phyloP scores from a whole-genome alignment of 176 grass and related monocot species.

The Eragrostis curvula region DNA sequence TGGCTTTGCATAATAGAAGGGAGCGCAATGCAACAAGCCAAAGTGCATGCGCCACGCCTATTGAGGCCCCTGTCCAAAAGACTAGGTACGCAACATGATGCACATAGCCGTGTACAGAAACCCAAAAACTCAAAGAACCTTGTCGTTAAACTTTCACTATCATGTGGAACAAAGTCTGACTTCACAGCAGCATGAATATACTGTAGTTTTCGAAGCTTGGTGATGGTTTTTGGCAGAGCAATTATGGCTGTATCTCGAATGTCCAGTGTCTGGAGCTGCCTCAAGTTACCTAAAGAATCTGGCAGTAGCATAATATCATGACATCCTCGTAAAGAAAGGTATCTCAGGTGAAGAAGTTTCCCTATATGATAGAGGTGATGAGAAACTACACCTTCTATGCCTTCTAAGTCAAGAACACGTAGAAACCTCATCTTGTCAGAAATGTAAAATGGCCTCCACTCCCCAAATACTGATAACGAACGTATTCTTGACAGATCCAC shows the following conservation, averaged over 20 bases:
- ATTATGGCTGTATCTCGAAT: accelerated
- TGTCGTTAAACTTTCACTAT: accelerated
- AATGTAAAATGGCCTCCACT: neutral
- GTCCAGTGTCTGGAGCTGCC: neutral
- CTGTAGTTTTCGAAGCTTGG: neutral
- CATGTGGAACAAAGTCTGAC: accelerated
- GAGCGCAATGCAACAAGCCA: neutral
- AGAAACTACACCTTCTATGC: accelerated
- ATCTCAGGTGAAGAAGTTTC: conserved; percentile 7
- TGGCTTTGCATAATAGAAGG: accelerated
- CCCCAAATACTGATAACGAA: neutral
- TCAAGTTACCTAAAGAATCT: neutral
- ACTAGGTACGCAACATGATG: neutral
- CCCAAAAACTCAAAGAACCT: neutral
- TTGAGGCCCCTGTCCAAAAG: neutral
- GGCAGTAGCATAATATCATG: accelerated
- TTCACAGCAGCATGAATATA: accelerated
- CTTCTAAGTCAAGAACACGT: neutral
- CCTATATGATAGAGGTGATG: neutral
- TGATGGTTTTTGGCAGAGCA: neutral
- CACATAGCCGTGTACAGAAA: accelerated
- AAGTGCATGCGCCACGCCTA: neutral
- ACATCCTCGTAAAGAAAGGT: neutral
- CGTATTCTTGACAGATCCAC: neutral
- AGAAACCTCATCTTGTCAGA: conserved; percentile 3